A percentile compares a stretch with the other conserved stretches of the same genome.
phyloP scores from a whole-genome alignment of 2,329 filamentous ascomycete species.

The Fusarium mangiferae region DNA sequence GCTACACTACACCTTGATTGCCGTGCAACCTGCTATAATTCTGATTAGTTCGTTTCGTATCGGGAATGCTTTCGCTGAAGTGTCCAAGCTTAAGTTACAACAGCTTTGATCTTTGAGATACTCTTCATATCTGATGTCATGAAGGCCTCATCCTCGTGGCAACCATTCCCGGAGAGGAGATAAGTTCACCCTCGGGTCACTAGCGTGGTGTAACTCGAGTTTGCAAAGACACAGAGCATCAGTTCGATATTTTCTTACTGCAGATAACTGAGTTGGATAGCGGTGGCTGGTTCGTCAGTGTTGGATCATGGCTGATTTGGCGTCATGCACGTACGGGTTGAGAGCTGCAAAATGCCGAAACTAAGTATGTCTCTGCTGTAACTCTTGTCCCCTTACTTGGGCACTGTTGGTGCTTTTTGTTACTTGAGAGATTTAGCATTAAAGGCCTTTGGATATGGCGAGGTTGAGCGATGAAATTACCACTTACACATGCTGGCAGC shows the following conservation, averaged over 20 bases:
- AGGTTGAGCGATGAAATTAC: neutral
- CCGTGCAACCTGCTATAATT: neutral
- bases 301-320: conserved; percentile 30
- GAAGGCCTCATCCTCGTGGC: conserved; percentile 25
- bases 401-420: neutral
- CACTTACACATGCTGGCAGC: neutral
- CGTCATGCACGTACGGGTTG: conserved; percentile 15
- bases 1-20: neutral
- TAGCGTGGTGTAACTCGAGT: conserved; percentile 16
- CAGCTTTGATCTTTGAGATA: neutral
- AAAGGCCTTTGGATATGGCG: neutral
- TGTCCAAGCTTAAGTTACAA: conserved; percentile 2
- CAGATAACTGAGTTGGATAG: neutral
- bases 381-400: neutral
- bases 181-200: conserved; percentile 4
- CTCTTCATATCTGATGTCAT: conserved; percentile 31
- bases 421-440: neutral
- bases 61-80: neutral
- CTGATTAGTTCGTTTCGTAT: conserved; percentile 26
- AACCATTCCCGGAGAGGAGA: conserved; percentile 12
- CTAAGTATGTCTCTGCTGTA: neutral
- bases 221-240: neutral
- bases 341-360: conserved; percentile 10
- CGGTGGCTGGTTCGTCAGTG: conserved; percentile 16
- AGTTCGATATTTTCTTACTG: neutral